phyloP scores from a whole-genome alignment of 139 green algal species.

The Haematococcus lacustris region DNA sequence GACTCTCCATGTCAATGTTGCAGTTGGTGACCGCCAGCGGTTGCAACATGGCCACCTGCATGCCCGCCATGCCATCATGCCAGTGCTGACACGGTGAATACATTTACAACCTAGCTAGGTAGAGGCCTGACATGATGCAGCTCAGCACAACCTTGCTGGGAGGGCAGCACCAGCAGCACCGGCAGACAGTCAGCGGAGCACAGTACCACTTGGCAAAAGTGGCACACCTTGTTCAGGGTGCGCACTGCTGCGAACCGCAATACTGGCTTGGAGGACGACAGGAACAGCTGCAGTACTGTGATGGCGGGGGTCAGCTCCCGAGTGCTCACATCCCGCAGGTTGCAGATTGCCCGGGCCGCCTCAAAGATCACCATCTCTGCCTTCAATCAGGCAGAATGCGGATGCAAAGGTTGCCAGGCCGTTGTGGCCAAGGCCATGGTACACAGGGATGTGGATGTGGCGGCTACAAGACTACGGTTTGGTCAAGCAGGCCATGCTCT shows the following conservation, averaged over 20 bases:
- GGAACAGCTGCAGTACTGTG: slow-evolving; percentile 97
- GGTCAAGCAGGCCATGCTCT: too few species aligned
- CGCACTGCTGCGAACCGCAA: slow-evolving; percentile 88
- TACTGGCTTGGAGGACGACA: slow-evolving; percentile 91
- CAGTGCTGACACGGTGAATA: slow-evolving; percentile 96
- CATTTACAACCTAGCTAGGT: slow-evolving; percentile 98
- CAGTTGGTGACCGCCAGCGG: slow-evolving; percentile 90
- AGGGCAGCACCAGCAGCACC: too few species aligned
- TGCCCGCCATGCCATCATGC: slow-evolving; percentile 93
- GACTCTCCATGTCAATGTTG: slow-evolving; percentile 99
- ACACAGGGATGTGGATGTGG: too few species aligned
- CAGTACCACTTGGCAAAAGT: too few species aligned
- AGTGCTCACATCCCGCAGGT: slow-evolving; percentile 77
- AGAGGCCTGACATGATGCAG: slow-evolving; percentile 93
- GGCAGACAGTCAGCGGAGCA: too few species aligned
- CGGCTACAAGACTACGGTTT: too few species aligned
- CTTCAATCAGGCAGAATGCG: too few species aligned
- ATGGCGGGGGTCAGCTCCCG: slow-evolving; percentile 92
- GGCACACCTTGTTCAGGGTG: slow-evolving; percentile 89
- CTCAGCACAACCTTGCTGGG: slow-evolving; percentile 89
- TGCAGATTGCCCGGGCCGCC: slow-evolving; percentile 90
- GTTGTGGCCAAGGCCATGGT: too few species aligned
- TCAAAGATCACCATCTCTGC: slow-evolving; percentile 86
- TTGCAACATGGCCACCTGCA: slow-evolving; percentile 95
- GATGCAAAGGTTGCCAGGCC: too few species aligned